Conservation (phyloP, 306 rosid species). For the Quercus mongolica region DNA sequence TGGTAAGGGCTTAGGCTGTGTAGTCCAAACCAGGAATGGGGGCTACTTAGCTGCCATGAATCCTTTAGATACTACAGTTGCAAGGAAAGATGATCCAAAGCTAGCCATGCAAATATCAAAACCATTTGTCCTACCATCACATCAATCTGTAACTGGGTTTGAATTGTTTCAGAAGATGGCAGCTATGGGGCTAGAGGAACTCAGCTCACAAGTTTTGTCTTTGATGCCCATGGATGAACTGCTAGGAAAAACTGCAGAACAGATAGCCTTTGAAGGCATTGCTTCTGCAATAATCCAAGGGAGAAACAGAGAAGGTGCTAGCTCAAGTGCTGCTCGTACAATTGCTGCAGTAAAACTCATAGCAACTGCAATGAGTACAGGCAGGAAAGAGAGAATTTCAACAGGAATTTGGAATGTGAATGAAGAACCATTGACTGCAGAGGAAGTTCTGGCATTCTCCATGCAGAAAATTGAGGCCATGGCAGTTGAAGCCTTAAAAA, state of each 20-base stretch:
- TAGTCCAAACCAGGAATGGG: conserved; percentile 80
- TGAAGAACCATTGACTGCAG: conserved; percentile 52
- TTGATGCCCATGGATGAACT: conserved; percentile 79
- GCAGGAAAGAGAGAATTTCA: conserved; percentile 72
- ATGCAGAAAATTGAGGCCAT: conserved; percentile 78
- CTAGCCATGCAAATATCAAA: conserved; percentile 89
- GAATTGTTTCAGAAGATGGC: conserved; percentile 82
- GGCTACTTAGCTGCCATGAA: conserved; percentile 87
- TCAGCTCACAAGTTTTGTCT: conserved; percentile 50
- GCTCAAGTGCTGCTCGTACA: conserved; percentile 78
- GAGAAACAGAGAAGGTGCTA: conserved; percentile 87
- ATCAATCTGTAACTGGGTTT: conserved; percentile 57
- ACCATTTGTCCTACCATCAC: conserved; percentile 51
- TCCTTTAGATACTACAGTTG: conserved; percentile 51
- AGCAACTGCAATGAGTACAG: conserved; percentile 59
- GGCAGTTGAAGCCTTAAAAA: conserved; percentile 73
- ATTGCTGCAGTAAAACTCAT: conserved; percentile 60
- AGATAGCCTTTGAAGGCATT: conserved; percentile 93
- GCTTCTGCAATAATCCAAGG: conserved; percentile 88
- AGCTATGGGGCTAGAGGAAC: conserved; percentile 56
- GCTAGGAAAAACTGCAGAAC: conserved; percentile 88
- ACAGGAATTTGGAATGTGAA: conserved; percentile 84
- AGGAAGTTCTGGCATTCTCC: conserved; percentile 61
- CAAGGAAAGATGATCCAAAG: conserved; percentile 65
- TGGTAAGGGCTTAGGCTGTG: conserved; percentile 82